phyloP scores from a whole-genome alignment of 2,329 filamentous ascomycete species.

The Fusarium chlamydosporum region DNA sequence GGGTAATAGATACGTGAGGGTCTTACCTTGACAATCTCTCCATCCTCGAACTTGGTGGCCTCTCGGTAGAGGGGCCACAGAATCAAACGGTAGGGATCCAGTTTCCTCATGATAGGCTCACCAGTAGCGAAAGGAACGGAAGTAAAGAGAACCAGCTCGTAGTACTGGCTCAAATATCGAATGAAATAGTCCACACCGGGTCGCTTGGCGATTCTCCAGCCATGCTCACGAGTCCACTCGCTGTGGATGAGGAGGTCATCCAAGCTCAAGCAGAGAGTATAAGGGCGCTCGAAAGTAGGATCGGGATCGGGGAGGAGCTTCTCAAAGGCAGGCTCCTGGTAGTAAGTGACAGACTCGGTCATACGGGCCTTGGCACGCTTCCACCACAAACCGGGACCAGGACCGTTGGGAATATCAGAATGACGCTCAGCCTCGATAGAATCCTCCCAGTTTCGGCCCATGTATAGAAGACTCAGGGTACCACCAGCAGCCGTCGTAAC shows the following conservation, averaged over 20 bases:
- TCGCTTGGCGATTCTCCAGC: conserved; percentile 94
- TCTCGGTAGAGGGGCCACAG: conserved; percentile 96
- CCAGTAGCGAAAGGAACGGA: conserved; percentile 86
- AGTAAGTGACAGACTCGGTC: conserved; percentile 85
- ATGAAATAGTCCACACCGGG: conserved; percentile 98
- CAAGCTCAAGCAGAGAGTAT: conserved; percentile 91
- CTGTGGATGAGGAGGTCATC: conserved; percentile 96
- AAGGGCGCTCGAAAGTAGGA: conserved; percentile 84
- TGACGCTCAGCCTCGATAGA: conserved; percentile 79
- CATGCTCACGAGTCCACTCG: conserved; percentile 93
- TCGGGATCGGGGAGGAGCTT: conserved; percentile 90
- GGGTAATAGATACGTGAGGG: not conserved
- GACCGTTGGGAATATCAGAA: conserved; percentile 82
- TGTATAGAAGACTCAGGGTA: conserved; percentile 75
- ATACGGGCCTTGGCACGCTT: conserved; percentile 82
- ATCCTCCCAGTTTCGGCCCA: conserved; percentile 91
- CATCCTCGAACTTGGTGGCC: conserved; percentile 96
- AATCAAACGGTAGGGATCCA: conserved; percentile 95
- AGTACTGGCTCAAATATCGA: conserved; percentile 96
- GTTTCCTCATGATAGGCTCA: conserved; percentile 89
- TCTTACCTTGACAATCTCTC: conserved; percentile 92
- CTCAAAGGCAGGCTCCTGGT: conserved; percentile 94
- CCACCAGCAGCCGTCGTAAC: conserved; percentile 69
- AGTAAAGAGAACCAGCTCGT: conserved; percentile 97
- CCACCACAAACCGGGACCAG: conserved; percentile 82